Conservation (phyloP, 208 protist species). For the Polymyxa betae region DNA sequence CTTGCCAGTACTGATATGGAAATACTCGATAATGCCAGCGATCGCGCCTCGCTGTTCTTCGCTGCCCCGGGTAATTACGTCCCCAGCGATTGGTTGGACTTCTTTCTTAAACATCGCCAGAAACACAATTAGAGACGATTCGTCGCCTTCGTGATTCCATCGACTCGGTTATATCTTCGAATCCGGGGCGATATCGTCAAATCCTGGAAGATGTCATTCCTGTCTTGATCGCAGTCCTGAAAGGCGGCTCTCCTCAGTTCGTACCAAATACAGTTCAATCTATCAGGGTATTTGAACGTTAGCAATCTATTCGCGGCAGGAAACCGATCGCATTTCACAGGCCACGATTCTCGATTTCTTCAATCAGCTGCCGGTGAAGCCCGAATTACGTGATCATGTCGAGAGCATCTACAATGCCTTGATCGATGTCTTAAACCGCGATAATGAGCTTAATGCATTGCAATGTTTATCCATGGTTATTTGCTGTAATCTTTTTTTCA, state of each 20-base stretch:
- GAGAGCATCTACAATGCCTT: slow-evolving; percentile 23
- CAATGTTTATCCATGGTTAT: slow-evolving; percentile 23
- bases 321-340: neutral
- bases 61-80: neutral
- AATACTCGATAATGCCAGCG: neutral
- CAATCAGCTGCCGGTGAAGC: neutral
- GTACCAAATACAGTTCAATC: neutral
- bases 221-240: neutral
- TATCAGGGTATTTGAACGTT: neutral
- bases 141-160: neutral
- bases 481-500: neutral
- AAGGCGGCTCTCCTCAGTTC: neutral
- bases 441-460: slow-evolving; percentile 41
- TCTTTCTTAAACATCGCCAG: neutral
- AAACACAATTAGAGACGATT: neutral
- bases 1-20: no score
- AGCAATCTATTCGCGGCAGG: neutral
- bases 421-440: slow-evolving; percentile 16
- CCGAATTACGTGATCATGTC: neutral
- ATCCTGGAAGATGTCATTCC: neutral
- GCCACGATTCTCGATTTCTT: slow-evolving; percentile 13
- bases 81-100: neutral
- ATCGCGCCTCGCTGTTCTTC: neutral
- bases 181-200: neutral
- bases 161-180: neutral